phyloP scores from a whole-genome alignment of 2,329 filamentous ascomycete species.

The Clonostachys rhizophaga region DNA sequence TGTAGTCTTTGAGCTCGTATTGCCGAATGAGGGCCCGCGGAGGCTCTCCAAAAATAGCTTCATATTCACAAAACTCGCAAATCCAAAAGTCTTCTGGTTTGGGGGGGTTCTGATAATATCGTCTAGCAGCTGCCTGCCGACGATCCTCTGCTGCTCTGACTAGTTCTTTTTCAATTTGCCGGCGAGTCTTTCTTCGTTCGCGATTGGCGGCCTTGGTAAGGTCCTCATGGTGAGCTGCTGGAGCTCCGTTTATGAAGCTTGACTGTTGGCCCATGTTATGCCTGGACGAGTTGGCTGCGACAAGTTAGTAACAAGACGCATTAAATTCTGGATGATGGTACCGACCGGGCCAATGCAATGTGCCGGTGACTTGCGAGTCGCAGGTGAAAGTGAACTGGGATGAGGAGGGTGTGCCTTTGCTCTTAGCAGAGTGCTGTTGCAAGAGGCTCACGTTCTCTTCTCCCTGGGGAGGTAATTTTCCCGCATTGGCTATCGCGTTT shows the following conservation, averaged over 20 bases:
- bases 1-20: conserved; percentile 89
- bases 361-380: conserved; percentile 80
- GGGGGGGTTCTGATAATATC: conserved; percentile 72
- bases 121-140: conserved; percentile 69
- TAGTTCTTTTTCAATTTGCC: conserved; percentile 67
- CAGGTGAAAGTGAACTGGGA: conserved; percentile 97
- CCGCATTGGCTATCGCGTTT: conserved; percentile 84
- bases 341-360: conserved; percentile 68
- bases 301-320: too few species aligned
- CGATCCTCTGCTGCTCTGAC: conserved; percentile 71
- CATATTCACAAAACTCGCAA: conserved; percentile 98
- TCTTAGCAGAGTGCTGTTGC: conserved; percentile 57
- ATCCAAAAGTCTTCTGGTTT: conserved; percentile 77
- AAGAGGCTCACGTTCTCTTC: conserved; percentile 78
- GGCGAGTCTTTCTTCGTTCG: conserved; percentile 53
- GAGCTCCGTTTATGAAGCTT: too few species aligned
- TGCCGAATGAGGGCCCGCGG: conserved; percentile 81
- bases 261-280: neutral
- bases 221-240: neutral
- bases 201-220: neutral
- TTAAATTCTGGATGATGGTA: conserved; percentile 1
- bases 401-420: conserved; percentile 62
- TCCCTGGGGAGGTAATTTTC: conserved; percentile 60
- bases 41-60: conserved; percentile 86
- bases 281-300: neutral